Evolutionary conservation across 2,329 filamentous ascomycete species (phyloP).

Genomic region (Escovopsis sp.): DNA sequence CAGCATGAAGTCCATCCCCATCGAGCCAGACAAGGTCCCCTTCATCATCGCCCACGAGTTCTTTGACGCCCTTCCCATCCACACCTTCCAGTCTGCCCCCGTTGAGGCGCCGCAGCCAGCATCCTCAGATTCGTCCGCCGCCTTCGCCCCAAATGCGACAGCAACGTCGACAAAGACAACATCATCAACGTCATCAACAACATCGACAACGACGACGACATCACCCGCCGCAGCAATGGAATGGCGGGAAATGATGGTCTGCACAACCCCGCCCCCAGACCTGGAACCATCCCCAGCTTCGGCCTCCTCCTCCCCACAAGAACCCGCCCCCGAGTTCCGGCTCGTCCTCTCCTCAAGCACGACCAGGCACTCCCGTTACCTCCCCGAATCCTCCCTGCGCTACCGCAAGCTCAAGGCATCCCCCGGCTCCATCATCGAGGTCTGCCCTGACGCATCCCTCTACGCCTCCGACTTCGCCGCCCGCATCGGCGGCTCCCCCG

Average conservation of each 20-base stretch:
- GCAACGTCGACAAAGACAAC: background rate
- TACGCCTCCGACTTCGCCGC: constrained; percentile 70
- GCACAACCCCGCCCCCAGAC: constrained; percentile 40
- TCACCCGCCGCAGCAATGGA: constrained; percentile 25
- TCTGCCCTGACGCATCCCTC: constrained; percentile 74
- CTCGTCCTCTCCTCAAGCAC: constrained; percentile 60
- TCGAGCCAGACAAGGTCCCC: constrained; percentile 55
- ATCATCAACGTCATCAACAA: background rate
- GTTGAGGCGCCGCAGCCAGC: too few relatives aligned
- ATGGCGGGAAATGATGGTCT: constrained; percentile 75
- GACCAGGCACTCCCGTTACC: constrained; percentile 71
- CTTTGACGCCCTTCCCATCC: constrained; percentile 94
- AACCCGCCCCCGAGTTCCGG: constrained; percentile 66
- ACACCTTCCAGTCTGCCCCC: constrained; percentile 71
- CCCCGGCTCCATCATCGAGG: constrained; percentile 63
- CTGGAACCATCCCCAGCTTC: constrained; percentile 36
- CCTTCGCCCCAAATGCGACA: constrained; percentile 3
- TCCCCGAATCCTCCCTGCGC: constrained; percentile 67
- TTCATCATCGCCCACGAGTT: constrained; percentile 97
- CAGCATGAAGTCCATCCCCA: constrained; percentile 69
- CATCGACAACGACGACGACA: constrained; percentile 3
- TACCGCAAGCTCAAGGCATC: constrained; percentile 60
- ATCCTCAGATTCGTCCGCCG: too few relatives aligned
- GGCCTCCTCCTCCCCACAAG: constrained; percentile 37
- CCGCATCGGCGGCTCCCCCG: constrained; percentile 59